A percentile compares a stretch with the other conserved stretches of the same genome.
phyloP scores from a whole-genome alignment of 1,139 yeast genomes.

The Blastobotrys persicus region DNA sequence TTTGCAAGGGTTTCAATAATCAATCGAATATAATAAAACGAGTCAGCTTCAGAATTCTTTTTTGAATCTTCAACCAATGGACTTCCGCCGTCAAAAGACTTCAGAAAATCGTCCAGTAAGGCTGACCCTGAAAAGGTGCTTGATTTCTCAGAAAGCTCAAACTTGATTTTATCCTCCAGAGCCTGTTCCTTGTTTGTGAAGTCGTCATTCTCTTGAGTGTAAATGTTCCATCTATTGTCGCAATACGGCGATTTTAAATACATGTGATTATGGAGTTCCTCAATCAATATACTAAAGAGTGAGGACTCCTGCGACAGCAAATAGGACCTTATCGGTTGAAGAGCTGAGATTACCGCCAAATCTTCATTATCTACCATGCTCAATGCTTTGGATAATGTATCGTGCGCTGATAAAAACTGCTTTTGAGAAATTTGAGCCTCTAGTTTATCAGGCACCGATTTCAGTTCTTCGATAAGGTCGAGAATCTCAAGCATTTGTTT shows the following conservation, averaged over 20 bases:
- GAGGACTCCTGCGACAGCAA: slow-evolving; percentile 57
- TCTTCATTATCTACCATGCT: slow-evolving; percentile 56
- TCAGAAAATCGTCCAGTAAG: slow-evolving; percentile 46
- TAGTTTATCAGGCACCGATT: slow-evolving; percentile 57
- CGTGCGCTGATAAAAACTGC: slow-evolving; percentile 68
- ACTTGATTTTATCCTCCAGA: slow-evolving; percentile 33
- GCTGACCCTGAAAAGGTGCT: slow-evolving; percentile 28
- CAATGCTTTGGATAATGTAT: slow-evolving; percentile 55
- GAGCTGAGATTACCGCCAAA: slow-evolving; percentile 61
- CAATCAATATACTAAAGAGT: slow-evolving; percentile 70
- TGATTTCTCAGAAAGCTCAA: slow-evolving; percentile 31
- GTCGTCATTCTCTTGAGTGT: slow-evolving; percentile 30
- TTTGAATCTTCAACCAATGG: slow-evolving; percentile 30
- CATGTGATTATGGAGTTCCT: slow-evolving; percentile 70
- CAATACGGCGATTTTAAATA: slow-evolving; percentile 56
- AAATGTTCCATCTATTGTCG: slow-evolving; percentile 36
- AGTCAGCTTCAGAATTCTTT: slow-evolving; percentile 44
- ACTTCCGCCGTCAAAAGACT: slow-evolving; percentile 28
- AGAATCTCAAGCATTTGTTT: slow-evolving; percentile 69
- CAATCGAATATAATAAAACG: slow-evolving; percentile 55
- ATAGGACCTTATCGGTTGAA: slow-evolving; percentile 56
- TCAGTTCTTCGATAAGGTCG: slow-evolving; percentile 64
- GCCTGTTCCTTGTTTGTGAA: slow-evolving; percentile 30
- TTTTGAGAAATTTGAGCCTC: slow-evolving; percentile 67
- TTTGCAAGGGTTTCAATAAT: slow-evolving; percentile 59